Conservation (phyloP, 2,329 filamentous ascomycete genomes). For the Aspergillus pseudoviridinutans region DNA sequence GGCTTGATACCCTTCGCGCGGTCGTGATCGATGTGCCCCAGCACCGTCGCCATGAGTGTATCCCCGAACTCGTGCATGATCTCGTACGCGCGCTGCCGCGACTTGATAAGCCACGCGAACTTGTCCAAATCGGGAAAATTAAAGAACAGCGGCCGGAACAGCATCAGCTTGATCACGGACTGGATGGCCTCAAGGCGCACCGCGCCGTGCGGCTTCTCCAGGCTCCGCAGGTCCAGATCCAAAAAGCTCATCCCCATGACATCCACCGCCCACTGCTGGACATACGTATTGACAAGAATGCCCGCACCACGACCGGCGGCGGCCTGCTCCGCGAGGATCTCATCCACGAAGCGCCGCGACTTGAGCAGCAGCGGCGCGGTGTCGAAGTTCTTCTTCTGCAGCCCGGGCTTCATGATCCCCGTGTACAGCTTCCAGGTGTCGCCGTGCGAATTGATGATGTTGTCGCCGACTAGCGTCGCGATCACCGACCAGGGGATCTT, state of each 20-base stretch:
- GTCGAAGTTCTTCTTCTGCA: constrained; percentile 17
- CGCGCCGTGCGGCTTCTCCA: constrained; percentile 17
- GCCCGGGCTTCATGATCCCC: constrained; percentile 5
- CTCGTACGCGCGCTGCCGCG: constrained; percentile 17
- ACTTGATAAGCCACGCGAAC: constrained; percentile 17
- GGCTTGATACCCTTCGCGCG: background rate
- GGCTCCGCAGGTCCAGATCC: constrained; percentile 18
- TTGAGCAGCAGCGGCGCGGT: constrained; percentile 18
- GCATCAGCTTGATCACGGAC: constrained; percentile 22
- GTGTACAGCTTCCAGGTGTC: background rate
- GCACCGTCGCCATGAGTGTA: constrained; percentile 12
- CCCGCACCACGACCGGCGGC: constrained; percentile 1
- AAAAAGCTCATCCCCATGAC: constrained; percentile 25
- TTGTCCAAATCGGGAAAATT: constrained; percentile 24
- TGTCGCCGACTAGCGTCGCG: constrained; percentile 28
- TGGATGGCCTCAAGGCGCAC: constrained; percentile 22
- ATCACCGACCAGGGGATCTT: constrained; percentile 41
- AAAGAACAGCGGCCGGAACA: constrained; percentile 25
- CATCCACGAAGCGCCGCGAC: constrained; percentile 20
- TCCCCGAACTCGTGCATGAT: constrained; percentile 25
- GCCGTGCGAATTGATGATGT: constrained; percentile 10
- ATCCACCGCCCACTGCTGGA: constrained; percentile 26
- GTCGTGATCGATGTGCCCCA: background rate
- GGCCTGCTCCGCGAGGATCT: constrained; percentile 20
- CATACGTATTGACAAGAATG: constrained; percentile 17